Evolutionary conservation across 768 basidiomycete genomes (phyloP), one percentile per base, ranked within the genome.

Genomic region (Chalciporus piperatus): DNA sequence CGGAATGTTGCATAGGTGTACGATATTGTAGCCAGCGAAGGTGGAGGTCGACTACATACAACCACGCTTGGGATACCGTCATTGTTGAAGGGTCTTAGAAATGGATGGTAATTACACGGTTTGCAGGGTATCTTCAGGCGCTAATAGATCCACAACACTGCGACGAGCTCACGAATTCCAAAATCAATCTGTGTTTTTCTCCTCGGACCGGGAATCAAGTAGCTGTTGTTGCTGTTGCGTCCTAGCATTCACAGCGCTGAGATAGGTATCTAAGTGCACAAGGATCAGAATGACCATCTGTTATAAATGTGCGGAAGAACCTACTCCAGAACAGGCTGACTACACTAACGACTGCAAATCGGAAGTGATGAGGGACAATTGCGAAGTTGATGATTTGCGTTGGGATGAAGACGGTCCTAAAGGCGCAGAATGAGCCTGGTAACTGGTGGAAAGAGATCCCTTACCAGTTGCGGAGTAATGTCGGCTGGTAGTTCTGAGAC

Each of bases 291-390:
- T 20, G 16, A 30, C 6, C 30, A 13, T n/a, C 6, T 8, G 16
- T 41, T 10, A 40, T 45, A 45, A 54, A 47, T 51, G 35, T 40
- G 6, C 30, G 16, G 4, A 22, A 19, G 10, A 12, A 78, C 86
- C 41, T 64, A 91, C 89, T 91, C 89, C 87, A 89, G 72, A 87
- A 87, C 53, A 91, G 75, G 60, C 85, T 85, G 46, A 92, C 87
- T 11, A 87, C 78, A 59, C 89, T 79, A 20, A 93, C 81, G 17
- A 85, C 74, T 17, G 86, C 76, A 47, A 92, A 84, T 33, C 90
- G 82, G 32, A 91, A 69, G 58, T 92, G 90, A 4, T 79, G 83
- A 2, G 91, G 91, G 1, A 91, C 79, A 28, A 92, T 19, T 9
- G 81, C 72, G 60, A 92, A 93, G 69, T 93, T 93, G 73, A 90